A percentile compares a stretch with the other conserved stretches of the same genome.
Conservation (phyloP, 2,329 filamentous ascomycete genomes). For the Beauveria asiatica region DNA sequence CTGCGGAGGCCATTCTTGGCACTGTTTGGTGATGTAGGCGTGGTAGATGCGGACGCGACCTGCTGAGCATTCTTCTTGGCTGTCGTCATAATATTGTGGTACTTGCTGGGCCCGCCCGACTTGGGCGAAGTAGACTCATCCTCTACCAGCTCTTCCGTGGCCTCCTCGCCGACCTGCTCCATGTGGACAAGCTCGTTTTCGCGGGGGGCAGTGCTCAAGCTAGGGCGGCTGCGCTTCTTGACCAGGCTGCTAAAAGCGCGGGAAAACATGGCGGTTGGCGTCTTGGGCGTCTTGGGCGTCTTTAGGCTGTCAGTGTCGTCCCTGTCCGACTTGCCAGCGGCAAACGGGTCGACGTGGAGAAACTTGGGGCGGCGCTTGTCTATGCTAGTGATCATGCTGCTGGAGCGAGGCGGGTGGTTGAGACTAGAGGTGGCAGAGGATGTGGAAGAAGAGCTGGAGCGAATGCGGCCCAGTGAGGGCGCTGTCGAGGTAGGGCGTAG, state of each 20-base stretch:
- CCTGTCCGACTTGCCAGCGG: conserved; percentile 26
- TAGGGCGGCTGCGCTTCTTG: conserved; percentile 45
- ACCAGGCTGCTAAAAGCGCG: conserved; percentile 43
- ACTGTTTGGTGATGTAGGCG: conserved; percentile 13
- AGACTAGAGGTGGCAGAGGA: conserved; percentile 26
- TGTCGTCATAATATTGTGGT: conserved; percentile 38
- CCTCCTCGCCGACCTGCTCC: conserved; percentile 28
- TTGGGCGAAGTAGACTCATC: conserved; percentile 13
- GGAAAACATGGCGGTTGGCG: conserved; percentile 40
- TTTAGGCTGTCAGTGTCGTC: conserved; percentile 24
- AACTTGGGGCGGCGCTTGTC: conserved; percentile 36
- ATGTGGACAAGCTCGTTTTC: conserved; percentile 22
- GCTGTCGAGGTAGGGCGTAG: conserved; percentile 25
- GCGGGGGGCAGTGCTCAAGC: conserved; percentile 25
- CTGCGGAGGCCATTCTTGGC: conserved; percentile 2
- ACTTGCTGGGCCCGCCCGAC: conserved; percentile 30
- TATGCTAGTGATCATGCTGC: conserved; percentile 33
- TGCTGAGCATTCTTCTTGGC: conserved; percentile 33
- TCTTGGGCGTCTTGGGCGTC: conserved; percentile 34
- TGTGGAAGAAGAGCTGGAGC: conserved; percentile 25
- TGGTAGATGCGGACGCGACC: neutral
- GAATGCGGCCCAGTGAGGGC: conserved; percentile 22
- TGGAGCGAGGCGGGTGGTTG: conserved; percentile 31
- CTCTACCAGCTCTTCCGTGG: conserved; percentile 13
- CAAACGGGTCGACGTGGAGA: conserved; percentile 47